A percentile compares a stretch with the other conserved stretches of the same genome.
Conservation (phyloP, 768 basidiomycete genomes). For the Pulveroboletus sp. region DNA sequence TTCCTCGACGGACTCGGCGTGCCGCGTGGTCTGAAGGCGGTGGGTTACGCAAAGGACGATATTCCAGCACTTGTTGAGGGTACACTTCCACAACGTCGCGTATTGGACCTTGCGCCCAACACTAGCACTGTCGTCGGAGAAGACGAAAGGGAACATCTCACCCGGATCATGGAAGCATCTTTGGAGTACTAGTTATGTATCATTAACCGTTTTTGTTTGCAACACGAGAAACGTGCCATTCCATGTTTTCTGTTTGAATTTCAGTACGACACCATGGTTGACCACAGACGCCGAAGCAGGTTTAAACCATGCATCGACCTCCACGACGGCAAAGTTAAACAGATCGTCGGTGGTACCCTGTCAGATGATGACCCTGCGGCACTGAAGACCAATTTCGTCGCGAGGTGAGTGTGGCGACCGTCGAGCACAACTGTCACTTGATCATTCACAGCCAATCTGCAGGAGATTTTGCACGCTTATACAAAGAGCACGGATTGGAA, state of each 20-base stretch:
- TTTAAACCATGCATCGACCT: constrained; percentile 97
- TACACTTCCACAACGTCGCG: constrained; percentile 87
- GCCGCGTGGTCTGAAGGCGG: constrained; percentile 80
- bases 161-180: constrained; percentile 75
- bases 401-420: constrained; percentile 50
- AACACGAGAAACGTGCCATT: not conserved
- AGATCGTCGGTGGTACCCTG: constrained; percentile 95
- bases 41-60: constrained; percentile 71
- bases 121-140: constrained; percentile 80
- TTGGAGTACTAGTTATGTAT: constrained; percentile 58
- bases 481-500: constrained; percentile 60
- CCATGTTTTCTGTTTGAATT: not conserved
- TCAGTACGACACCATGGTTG: constrained; percentile 17
- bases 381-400: constrained; percentile 87
- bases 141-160: constrained; percentile 81
- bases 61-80: constrained; percentile 81
- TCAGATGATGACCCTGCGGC: constrained; percentile 58
- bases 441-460: constrained; percentile 62
- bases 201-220: constrained; percentile 6
- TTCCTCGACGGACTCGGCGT: constrained; percentile 86
- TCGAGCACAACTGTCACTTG: not conserved
- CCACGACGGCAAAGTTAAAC: constrained; percentile 94
- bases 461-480: constrained; percentile 76
- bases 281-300: constrained; percentile 35
- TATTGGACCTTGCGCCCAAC: constrained; percentile 90